Evolutionary conservation across 2,329 filamentous ascomycete genomes (phyloP).

Genomic region (Fusarium phyllophilum): DNA sequence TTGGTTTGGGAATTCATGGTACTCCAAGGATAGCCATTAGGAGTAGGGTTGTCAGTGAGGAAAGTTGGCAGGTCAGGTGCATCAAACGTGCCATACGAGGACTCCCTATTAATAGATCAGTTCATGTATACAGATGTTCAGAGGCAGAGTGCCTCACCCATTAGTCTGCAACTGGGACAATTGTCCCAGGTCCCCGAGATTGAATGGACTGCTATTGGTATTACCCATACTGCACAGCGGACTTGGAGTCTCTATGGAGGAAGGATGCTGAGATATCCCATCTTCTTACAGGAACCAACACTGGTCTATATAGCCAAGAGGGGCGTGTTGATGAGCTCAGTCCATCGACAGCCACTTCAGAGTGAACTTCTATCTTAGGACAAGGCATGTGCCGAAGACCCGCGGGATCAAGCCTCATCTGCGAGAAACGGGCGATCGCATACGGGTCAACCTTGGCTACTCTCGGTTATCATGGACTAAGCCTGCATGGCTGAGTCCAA

Average conservation of each 20-base stretch:
- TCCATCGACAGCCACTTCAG: conserved; percentile 14
- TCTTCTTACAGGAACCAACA: background rate
- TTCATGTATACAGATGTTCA: background rate
- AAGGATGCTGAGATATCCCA: background rate
- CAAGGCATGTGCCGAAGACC: conserved; percentile 26
- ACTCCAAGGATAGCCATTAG: conserved; percentile 65
- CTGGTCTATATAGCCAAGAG: conserved; percentile 31
- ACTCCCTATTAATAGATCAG: conserved; percentile 46
- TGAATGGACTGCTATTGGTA: conserved; percentile 26
- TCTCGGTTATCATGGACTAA: conserved; percentile 1
- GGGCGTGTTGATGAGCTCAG: background rate
- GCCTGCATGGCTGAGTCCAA: conserved; percentile 3
- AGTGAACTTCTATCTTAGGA: background rate
- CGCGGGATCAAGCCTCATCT: conserved; percentile 20
- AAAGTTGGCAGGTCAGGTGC: conserved; percentile 55
- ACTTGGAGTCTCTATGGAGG: background rate
- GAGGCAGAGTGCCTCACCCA: conserved; percentile 20
- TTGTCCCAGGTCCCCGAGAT: conserved; percentile 26
- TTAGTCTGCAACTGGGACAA: conserved; percentile 38
- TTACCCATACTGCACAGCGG: conserved; percentile 36
- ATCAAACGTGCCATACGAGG: conserved; percentile 53
- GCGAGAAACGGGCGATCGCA: conserved; percentile 8
- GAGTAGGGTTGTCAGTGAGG: conserved; percentile 60
- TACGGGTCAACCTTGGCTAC: background rate
- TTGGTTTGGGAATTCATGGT: conserved; percentile 56